A percentile compares a stretch with the other conserved stretches of the same genome.
phyloP scores from a whole-genome alignment of 129 eudicot genomes.

The Scalesia atractyloides region DNA sequence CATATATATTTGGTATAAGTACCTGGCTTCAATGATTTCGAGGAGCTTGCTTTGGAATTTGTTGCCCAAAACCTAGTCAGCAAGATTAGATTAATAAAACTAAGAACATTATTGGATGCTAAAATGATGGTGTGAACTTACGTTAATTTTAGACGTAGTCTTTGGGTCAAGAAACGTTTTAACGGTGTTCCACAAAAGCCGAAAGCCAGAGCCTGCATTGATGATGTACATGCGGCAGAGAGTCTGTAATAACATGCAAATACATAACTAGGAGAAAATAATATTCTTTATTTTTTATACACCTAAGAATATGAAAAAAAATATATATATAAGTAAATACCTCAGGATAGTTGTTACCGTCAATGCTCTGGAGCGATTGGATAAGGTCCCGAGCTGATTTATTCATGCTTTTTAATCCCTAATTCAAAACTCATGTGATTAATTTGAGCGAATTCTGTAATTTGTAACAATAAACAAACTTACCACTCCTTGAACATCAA shows the following conservation, averaged over 20 bases:
- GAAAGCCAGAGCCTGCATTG: constrained; percentile 97
- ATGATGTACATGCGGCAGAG: constrained; percentile 95
- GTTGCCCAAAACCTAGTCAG: constrained; percentile 80
- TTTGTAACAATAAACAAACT: constrained; percentile 30
- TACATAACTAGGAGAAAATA: not conserved
- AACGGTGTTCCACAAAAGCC: constrained; percentile 96
- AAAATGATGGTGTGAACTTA: constrained; percentile 42
- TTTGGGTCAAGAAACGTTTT: constrained; percentile 98
- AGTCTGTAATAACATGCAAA: constrained; percentile 47
- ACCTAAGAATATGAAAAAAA: not conserved
- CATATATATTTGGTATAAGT: not conserved
- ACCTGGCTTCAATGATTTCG: constrained; percentile 97
- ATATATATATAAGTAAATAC: constrained; percentile 24
- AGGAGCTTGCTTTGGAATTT: constrained; percentile 93
- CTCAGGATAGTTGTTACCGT: constrained; percentile 97
- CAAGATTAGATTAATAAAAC: constrained; percentile 19
- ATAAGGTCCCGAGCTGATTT: constrained; percentile 90
- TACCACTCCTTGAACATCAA: constrained; percentile 99
- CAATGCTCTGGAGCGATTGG: constrained; percentile 80
- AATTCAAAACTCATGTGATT: not conserved
- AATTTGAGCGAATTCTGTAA: not conserved
- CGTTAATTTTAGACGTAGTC: constrained; percentile 95
- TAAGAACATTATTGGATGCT: not conserved
- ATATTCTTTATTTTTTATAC: constrained; percentile 6
- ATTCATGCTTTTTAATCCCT: constrained; percentile 94